Conservation (phyloP, 345 rosid genomes). For the Microcos paniculata region DNA sequence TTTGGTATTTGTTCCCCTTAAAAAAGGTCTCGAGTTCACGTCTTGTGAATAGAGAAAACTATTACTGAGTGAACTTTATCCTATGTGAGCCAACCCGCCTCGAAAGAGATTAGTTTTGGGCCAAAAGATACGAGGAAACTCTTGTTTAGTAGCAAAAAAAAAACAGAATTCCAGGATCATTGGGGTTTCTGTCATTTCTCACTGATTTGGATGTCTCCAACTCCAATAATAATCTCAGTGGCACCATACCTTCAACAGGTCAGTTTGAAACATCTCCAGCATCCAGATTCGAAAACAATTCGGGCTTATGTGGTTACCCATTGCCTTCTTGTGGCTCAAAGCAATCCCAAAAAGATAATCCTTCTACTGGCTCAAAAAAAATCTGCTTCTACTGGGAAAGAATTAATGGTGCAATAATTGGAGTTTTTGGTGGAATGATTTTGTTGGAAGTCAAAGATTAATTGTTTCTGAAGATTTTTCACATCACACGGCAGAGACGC, state of each 20-base stretch:
- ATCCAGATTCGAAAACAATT: constrained; percentile 73
- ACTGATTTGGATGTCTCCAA: constrained; percentile 88
- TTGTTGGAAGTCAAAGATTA: not conserved
- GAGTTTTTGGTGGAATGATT: not conserved
- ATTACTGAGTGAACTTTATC: no score
- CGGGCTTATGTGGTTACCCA: constrained; percentile 74
- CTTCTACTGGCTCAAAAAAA: no score
- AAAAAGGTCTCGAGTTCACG: no score
- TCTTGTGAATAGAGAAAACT: no score
- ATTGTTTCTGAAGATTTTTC: not conserved
- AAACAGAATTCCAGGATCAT: no score
- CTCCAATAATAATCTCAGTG: constrained; percentile 73
- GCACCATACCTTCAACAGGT: constrained; percentile 74
- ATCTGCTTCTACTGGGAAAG: not conserved
- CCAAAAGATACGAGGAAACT: no score
- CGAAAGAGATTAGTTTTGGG: no score
- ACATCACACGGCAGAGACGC: not conserved
- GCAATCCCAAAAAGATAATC: not conserved
- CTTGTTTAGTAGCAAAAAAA: no score
- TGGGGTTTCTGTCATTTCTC: constrained; percentile 71
- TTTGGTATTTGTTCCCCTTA: no score
- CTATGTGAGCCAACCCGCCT: no score
- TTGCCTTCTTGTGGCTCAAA: constrained; percentile 24
- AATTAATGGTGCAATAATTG: not conserved
- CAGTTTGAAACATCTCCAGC: constrained; percentile 82